Conservation (phyloP, 306 rosid species). For the Quercus gilva region DNA sequence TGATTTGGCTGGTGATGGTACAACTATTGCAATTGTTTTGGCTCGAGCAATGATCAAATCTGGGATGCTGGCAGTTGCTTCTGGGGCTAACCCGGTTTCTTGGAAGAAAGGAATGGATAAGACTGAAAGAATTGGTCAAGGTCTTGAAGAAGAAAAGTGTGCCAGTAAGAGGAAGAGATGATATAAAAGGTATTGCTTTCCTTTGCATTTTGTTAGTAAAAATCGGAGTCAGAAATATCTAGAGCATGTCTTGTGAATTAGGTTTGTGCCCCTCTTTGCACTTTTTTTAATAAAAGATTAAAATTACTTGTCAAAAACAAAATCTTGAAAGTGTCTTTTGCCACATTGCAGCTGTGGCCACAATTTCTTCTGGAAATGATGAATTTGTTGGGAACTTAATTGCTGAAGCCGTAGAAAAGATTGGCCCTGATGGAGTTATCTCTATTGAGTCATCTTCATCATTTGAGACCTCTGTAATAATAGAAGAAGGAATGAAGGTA, state of each 20-base stretch:
- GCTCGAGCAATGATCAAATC: slow-evolving; percentile 81
- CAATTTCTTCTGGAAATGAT: slow-evolving; percentile 92
- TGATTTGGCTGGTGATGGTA: slow-evolving; percentile 94
- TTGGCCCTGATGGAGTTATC: slow-evolving; percentile 88
- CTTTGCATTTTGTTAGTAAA: too few relatives aligned
- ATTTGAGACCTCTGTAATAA: slow-evolving; percentile 71
- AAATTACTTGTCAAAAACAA: neutral
- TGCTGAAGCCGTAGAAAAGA: slow-evolving; percentile 85
- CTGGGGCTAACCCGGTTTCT: slow-evolving; percentile 88
- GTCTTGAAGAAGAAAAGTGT: slow-evolving; percentile 70
- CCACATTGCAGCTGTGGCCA: slow-evolving; percentile 73
- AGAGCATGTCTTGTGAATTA: too few relatives aligned
- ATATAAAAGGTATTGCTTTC: slow-evolving; percentile 82
- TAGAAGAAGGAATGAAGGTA: slow-evolving; percentile 98
- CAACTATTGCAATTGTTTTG: slow-evolving; percentile 89
- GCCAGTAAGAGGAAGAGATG: slow-evolving; percentile 81
- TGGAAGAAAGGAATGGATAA: slow-evolving; percentile 91
- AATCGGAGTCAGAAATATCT: too few relatives aligned
- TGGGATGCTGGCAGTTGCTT: slow-evolving; percentile 76
- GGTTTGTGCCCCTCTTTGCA: too few relatives aligned
- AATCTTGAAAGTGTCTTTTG: slow-evolving; percentile 20
- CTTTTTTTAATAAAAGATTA: too few relatives aligned
- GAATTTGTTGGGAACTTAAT: slow-evolving; percentile 77
- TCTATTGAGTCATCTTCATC: slow-evolving; percentile 79
- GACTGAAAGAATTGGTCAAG: slow-evolving; percentile 65